A percentile compares a stretch with the other conserved stretches of the same genome.
Evolutionary conservation across 2,329 filamentous ascomycete genomes (phyloP).

Genomic region (Stagonosporopsis chrysanthemi): DNA sequence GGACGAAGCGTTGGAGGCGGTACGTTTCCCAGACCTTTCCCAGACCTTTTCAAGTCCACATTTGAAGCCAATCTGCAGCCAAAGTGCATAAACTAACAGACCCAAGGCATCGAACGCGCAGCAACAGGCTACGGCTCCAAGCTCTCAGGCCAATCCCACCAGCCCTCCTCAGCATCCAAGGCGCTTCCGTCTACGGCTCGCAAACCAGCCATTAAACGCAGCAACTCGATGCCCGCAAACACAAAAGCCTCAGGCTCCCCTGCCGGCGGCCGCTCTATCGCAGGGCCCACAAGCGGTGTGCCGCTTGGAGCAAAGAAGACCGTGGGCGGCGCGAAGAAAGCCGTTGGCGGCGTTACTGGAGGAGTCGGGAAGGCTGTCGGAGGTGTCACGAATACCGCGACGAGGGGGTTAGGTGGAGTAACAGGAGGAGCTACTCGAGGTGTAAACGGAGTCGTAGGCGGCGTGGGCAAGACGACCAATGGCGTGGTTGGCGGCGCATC

Average conservation of each 20-base stretch:
- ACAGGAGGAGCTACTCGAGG: constrained; percentile 4
- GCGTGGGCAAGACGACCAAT: constrained; percentile 1
- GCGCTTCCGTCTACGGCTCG: constrained; percentile 41
- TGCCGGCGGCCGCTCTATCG: constrained; percentile 13
- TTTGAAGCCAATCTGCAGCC: neutral
- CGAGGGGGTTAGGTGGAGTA: constrained; percentile 9
- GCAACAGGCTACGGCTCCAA: constrained; percentile 39
- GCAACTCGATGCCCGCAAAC: constrained; percentile 42
- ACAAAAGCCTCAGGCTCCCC: constrained; percentile 26
- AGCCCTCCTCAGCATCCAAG: constrained; percentile 35
- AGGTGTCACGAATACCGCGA: constrained; percentile 18
- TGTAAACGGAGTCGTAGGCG: constrained; percentile 15
- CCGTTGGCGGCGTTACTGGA: constrained; percentile 25
- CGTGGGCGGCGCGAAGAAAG: constrained; percentile 31
- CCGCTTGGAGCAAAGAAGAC: constrained; percentile 43
- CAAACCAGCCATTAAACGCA: constrained; percentile 42
- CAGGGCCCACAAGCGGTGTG: constrained; percentile 21
- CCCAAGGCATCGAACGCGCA: constrained; percentile 41
- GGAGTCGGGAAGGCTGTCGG: constrained; percentile 19
- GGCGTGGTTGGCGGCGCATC: constrained; percentile 20
- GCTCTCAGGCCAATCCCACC: constrained; percentile 41
- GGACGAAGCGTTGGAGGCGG: constrained; percentile 44
- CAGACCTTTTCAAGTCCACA: neutral
- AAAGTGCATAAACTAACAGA: neutral
- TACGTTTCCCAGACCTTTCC: constrained; percentile 20